These are phyloP conservation scores for Lactarius akahatsu DNA, from an alignment of 768 basidiomycete species.

Conservation along the genomic window DNA sequence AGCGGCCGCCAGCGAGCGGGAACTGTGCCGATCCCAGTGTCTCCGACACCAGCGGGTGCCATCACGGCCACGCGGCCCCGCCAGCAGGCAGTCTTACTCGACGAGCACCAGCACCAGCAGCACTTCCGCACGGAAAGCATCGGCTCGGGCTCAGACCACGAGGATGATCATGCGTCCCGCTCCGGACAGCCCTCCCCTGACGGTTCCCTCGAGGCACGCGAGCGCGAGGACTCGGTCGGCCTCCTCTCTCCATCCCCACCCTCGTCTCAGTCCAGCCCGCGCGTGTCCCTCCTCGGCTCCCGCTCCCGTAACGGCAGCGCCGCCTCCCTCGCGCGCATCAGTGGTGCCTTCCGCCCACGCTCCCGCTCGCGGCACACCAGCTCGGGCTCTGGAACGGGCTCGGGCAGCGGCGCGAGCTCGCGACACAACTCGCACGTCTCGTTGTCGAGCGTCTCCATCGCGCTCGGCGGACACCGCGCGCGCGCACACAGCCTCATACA, in stretches of 20 bases:
- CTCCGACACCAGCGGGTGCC: slow-evolving; percentile 8
- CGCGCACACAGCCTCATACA: slow-evolving; percentile 68
- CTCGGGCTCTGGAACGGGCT: slow-evolving; percentile 22
- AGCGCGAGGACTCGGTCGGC: slow-evolving; percentile 61
- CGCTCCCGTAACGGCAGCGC: slow-evolving; percentile 43
- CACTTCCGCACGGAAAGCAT: slow-evolving; percentile 14
- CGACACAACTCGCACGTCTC: slow-evolving; percentile 34
- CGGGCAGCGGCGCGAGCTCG: slow-evolving; percentile 30
- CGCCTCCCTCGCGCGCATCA: slow-evolving; percentile 49
- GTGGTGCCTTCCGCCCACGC: slow-evolving; percentile 27
- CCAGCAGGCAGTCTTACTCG: slow-evolving; percentile 25
- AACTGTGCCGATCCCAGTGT: slow-evolving; percentile 39
- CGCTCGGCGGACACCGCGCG: slow-evolving; percentile 43
- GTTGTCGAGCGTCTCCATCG: slow-evolving; percentile 29
- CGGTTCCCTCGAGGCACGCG: slow-evolving; percentile 58
- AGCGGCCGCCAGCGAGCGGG: slow-evolving; percentile 37
- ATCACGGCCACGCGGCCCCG: not conserved
- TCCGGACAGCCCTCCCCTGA: slow-evolving; percentile 42
- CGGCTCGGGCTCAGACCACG: slow-evolving; percentile 20
- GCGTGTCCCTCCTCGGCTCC: slow-evolving; percentile 46
- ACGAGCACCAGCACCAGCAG: slow-evolving; percentile 20
- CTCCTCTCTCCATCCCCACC: slow-evolving; percentile 46
- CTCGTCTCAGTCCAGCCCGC: slow-evolving; percentile 47
- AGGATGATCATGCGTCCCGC: slow-evolving; percentile 30
- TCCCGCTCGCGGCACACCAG: slow-evolving; percentile 20